These are phyloP conservation scores for Entoloma clypeatum DNA, from an alignment of 1,284 basidiomycete species.

Conservation along the genomic window DNA sequence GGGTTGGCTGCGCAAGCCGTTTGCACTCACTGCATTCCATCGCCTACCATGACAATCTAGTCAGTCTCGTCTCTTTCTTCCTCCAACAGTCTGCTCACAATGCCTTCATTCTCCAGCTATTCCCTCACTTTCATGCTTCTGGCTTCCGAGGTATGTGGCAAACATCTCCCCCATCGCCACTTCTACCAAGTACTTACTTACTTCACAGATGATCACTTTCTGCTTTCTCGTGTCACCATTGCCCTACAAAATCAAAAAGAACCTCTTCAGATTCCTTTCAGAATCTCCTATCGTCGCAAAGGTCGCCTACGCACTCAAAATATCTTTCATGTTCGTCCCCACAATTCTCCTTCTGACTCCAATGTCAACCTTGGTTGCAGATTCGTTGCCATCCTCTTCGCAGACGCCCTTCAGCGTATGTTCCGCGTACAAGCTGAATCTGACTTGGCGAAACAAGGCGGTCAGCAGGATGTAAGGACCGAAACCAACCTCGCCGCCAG, in stretches of 20 bases:
- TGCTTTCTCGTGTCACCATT: conserved; percentile 73
- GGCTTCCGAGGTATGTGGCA: conserved; percentile 69
- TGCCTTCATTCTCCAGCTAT: conserved; percentile 43
- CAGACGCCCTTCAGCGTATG: conserved; percentile 94
- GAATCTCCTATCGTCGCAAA: conserved; percentile 68
- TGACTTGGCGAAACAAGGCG: conserved; percentile 66
- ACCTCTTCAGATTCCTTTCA: conserved; percentile 74
- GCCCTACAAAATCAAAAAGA: conserved; percentile 70
- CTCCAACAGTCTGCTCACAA: neutral
- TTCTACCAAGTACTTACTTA: conserved; percentile 4
- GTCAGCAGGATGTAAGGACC: conserved; percentile 58
- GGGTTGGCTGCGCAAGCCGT: no score
- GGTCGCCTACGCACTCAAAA: conserved; percentile 80
- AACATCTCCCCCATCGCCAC: conserved; percentile 9
- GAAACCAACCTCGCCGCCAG: conserved; percentile 86
- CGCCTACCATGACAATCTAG: conserved; percentile 66
- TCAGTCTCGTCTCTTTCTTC: conserved; percentile 31
- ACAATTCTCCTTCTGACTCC: conserved; percentile 5
- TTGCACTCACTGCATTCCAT: neutral
- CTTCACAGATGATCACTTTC: conserved; percentile 65
- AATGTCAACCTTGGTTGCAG: conserved; percentile 36
- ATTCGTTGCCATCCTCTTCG: conserved; percentile 82
- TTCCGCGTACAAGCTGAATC: conserved; percentile 78
- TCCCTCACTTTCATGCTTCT: conserved; percentile 75
- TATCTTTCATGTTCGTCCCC: conserved; percentile 83